Evolutionary conservation across 2,329 filamentous ascomycete genomes (phyloP), one percentile per base, ranked within the genome.

Genomic region (Pleoardoris graminearum): DNA sequence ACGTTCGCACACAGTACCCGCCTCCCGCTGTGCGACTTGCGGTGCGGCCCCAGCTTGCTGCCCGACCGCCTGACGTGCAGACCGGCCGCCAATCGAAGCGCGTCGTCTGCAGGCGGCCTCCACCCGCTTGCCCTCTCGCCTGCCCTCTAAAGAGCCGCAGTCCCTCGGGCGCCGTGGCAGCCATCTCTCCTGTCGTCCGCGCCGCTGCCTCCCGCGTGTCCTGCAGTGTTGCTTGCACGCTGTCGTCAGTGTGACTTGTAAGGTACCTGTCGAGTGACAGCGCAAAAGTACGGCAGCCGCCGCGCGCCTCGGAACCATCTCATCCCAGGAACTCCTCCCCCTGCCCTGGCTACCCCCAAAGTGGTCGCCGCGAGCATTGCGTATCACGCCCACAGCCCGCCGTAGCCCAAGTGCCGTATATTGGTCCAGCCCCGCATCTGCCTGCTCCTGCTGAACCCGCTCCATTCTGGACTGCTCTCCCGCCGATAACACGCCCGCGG

Each of bases 41-140:
- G 32, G 49, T 42, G 37, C 56, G 51, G 55, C 53, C 54, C 55
- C 53, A 41, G 56, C 58, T 61, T 67, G 65, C 63, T 65, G 63
- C 66, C 65, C 67, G 62, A 65, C 66, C 56, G 61, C 51, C 63
- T 68, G 65, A 69, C 66, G 63, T 68, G 67, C 67, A 68, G 64
- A 55, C 19, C 30, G 54, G 54, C 57, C 50, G 55, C 64, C 65
- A 67, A 66, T 67, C 58, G 55, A 53, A 53, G 60, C 59, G 56
- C 61, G 55, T 59, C 41, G 42, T 54, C 56, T 50, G 44, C 54
- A 47, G 54, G 25, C 42, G 16, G 38, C 50, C 50, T 56, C 48
- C 48, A 50, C 38, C 22, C 41, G 19, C 53, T 58, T 53, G 57
- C 60, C 57, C 63, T 22, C 54, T 61, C 56, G 58, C 48, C 48